Conservation (phyloP, 202 grass and related monocot genomes). For the Zoysia matrella region DNA sequence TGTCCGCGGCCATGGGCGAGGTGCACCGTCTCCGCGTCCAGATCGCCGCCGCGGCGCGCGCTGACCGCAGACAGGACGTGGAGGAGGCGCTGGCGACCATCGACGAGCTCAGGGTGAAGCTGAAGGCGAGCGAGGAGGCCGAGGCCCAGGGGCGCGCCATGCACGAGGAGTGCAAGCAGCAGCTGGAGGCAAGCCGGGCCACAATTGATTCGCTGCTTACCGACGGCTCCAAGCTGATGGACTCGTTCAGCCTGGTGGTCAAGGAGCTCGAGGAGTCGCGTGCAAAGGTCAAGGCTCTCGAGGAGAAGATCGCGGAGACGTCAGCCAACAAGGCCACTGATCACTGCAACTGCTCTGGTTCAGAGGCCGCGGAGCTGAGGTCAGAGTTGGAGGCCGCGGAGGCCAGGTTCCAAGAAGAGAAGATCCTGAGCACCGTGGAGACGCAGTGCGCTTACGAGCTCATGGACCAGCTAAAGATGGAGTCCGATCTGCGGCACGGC, state of each 20-base stretch:
- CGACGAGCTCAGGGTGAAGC: slow-evolving; percentile 65
- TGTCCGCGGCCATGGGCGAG: slow-evolving; percentile 77
- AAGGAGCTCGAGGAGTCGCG: slow-evolving; percentile 96
- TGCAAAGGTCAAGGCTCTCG: slow-evolving; percentile 60
- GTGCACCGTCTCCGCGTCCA: slow-evolving; percentile 67
- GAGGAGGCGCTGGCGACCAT: slow-evolving; percentile 57
- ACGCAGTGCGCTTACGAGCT: slow-evolving; percentile 67
- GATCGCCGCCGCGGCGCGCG: slow-evolving; percentile 57
- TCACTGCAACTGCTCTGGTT: slow-evolving; percentile 42
- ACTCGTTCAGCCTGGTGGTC: slow-evolving; percentile 89
- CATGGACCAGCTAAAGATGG: slow-evolving; percentile 65
- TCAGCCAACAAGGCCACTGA: slow-evolving; percentile 5
- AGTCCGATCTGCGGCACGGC: slow-evolving; percentile 64
- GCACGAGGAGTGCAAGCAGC: slow-evolving; percentile 69
- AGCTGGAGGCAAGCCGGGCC: slow-evolving; percentile 70
- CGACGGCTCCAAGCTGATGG: slow-evolving; percentile 95
- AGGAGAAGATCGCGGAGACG: slow-evolving; percentile 59
- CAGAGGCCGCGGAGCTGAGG: slow-evolving; percentile 49
- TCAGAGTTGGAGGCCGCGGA: slow-evolving; percentile 55
- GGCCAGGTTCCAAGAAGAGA: slow-evolving; percentile 62
- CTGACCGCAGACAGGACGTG: slow-evolving; percentile 52
- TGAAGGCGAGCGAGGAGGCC: slow-evolving; percentile 70
- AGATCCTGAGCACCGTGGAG: slow-evolving; percentile 78
- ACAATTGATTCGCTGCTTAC: slow-evolving; percentile 86
- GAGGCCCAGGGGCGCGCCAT: slow-evolving; percentile 60